Percentiles rank a stretch among this genome's conserved stretches.
phyloP scores from a whole-genome alignment of 305 asterid genomes.

The Fraxinus floribunda region DNA sequence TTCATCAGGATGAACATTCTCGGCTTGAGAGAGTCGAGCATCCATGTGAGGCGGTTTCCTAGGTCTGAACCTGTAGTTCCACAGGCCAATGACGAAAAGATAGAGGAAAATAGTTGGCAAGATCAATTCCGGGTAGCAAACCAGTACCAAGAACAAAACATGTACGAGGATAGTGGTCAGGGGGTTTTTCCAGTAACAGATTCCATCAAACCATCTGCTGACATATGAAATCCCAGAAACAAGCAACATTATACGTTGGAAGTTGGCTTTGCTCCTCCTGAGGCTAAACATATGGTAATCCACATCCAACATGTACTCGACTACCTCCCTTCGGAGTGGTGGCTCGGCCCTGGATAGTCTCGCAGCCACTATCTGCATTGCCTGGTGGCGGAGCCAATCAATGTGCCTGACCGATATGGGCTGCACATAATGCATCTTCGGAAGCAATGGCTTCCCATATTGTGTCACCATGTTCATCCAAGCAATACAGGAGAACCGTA shows the following conservation, averaged over 20 bases:
- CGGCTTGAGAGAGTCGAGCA: constrained; percentile 79
- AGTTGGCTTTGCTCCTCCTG: constrained; percentile 84
- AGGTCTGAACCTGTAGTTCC: constrained; percentile 83
- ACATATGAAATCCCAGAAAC: constrained; percentile 48
- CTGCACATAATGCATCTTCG: constrained; percentile 74
- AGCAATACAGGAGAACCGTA: constrained; percentile 84
- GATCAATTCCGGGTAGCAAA: constrained; percentile 79
- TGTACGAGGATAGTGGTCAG: constrained; percentile 76
- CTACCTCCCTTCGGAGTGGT: constrained; percentile 62
- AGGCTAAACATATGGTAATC: constrained; percentile 79
- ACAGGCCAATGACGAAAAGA: constrained; percentile 76
- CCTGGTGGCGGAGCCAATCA: constrained; percentile 79
- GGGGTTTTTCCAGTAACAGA: constrained; percentile 82
- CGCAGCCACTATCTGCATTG: constrained; percentile 58
- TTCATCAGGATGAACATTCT: constrained; percentile 61
- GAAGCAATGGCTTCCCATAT: constrained; percentile 78
- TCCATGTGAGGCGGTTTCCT: constrained; percentile 86
- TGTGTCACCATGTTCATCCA: constrained; percentile 79
- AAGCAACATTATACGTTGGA: constrained; percentile 66
- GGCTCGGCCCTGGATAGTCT: constrained; percentile 79
- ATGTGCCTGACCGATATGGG: constrained; percentile 77
- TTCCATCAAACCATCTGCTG: constrained; percentile 55
- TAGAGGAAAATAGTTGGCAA: constrained; percentile 83
- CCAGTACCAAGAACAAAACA: constrained; percentile 65
- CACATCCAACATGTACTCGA: constrained; percentile 83